phyloP scores from a whole-genome alignment of 106 monocot species.

The Vanilla planifolia region DNA sequence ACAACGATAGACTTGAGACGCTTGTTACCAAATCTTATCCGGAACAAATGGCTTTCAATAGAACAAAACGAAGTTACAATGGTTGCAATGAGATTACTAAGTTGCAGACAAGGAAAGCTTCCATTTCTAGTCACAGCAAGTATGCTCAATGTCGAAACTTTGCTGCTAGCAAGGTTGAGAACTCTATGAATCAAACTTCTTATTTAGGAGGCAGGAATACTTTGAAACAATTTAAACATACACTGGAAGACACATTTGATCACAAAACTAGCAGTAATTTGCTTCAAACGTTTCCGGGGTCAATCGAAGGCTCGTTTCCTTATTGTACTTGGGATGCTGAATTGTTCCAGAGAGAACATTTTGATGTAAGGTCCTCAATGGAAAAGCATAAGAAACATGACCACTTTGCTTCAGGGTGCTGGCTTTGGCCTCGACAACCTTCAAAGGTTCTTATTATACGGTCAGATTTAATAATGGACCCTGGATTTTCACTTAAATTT shows the following conservation, averaged over 20 bases:
- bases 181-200: conserved; percentile 10
- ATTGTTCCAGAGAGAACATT: neutral
- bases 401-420: neutral
- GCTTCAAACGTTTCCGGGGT: neutral
- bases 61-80: conserved; percentile 5
- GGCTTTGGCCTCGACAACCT: neutral
- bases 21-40: neutral
- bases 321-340: neutral
- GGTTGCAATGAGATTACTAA: neutral
- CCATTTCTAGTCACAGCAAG: neutral
- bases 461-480: neutral
- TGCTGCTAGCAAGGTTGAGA: conserved; percentile 4
- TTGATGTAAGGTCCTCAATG: neutral
- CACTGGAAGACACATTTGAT: neutral
- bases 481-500: neutral
- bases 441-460: neutral
- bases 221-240: conserved; percentile 5
- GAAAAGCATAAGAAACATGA: neutral
- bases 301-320: neutral
- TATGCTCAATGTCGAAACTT: neutral
- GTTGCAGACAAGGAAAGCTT: neutral
- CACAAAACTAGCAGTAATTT: neutral
- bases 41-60: conserved; percentile 6
- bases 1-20: conserved; percentile 3
- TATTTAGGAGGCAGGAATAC: conserved; percentile 2